Conservation (phyloP, 495 filamentous ascomycete species). For the Aspergillus wentii region DNA sequence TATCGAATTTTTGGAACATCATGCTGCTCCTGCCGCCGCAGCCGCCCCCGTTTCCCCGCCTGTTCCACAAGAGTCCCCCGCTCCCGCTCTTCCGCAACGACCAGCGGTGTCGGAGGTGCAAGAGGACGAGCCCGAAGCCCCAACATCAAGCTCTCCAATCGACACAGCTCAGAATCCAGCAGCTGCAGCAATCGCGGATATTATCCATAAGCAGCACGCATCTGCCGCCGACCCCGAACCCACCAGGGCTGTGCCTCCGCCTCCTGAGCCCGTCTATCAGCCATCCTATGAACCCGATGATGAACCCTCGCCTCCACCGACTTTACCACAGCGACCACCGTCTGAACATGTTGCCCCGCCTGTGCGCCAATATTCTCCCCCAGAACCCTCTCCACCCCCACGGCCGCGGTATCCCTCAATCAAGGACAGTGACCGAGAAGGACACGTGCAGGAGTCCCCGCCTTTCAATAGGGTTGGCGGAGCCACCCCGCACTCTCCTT, state of each 20-base stretch:
- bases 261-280: conserved; percentile 36
- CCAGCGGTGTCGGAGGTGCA: conserved; percentile 18
- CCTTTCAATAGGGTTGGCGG: conserved; percentile 52
- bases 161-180: conserved; percentile 57
- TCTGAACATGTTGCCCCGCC: conserved; percentile 53
- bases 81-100: conserved; percentile 37
- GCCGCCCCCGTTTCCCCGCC: conserved; percentile 22
- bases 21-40: conserved; percentile 17
- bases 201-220: conserved; percentile 55
- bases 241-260: conserved; percentile 29
- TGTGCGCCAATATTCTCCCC: conserved; percentile 46
- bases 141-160: conserved; percentile 21
- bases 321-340: conserved; percentile 64
- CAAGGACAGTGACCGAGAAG: conserved; percentile 26
- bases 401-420: conserved; percentile 18
- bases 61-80: conserved; percentile 20
- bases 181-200: conserved; percentile 65
- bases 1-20: conserved; percentile 60
- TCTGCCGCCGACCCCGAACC: conserved; percentile 23
- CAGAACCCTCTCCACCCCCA: conserved; percentile 24
- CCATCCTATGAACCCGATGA: conserved; percentile 46
- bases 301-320: conserved; percentile 57
- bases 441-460: conserved; percentile 48
- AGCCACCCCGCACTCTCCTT: conserved; percentile 52
- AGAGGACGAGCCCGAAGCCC: conserved; percentile 19